Evolutionary conservation across 2,329 filamentous ascomycete genomes (phyloP), one percentile per base, ranked within the genome.

Genomic region (Ascochyta fabae): DNA sequence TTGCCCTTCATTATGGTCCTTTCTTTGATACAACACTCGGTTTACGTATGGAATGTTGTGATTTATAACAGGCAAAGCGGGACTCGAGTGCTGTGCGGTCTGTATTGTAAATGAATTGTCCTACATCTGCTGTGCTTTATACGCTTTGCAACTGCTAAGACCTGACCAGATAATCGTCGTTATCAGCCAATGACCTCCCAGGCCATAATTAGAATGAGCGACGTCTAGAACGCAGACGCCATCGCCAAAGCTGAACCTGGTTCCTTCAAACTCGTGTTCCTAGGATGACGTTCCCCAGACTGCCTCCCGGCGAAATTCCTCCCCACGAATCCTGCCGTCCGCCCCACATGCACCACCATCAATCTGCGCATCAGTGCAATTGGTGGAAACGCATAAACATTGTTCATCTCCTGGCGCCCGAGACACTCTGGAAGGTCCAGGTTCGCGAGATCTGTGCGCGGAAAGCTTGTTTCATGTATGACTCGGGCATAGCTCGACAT

Each of bases 281-380:
- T 13, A 39, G 36, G 24, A 39, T 13, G 19, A 39, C 19, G 19
- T 39, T 39, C 39, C 15, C 39, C 39, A 27, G 22, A 41, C 39
- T n/a, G 6, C 7, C 40, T 19, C 19, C 35, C 52, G 52, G 46
- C 15, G n/a, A 41, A 55, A 55, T 41, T 47, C 23, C 22, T 47
- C 47, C 53, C 53, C 47, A 50, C 47, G 41, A 46, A 49, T 35
- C 45, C 51, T 49, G 52, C 52, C 45, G 52, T 26, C 26, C 7
- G 42, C 47, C 47, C 53, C 53, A 51, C 47, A 51, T 10, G 6
- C 31, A 34, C 31, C 9, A 13, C 24, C 39, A 22, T 46, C 47
- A 46, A 50, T 45, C 24, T 26, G 12, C 15, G 13, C 16, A 38
- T 31, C 27, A 36, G 19, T 29, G 13, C 40, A 15, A 56, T 51